A percentile compares a stretch with the other conserved stretches of the same genome.
Evolutionary conservation across 2,329 filamentous ascomycete genomes (phyloP).

Genomic region (Aureobasidium sp.): DNA sequence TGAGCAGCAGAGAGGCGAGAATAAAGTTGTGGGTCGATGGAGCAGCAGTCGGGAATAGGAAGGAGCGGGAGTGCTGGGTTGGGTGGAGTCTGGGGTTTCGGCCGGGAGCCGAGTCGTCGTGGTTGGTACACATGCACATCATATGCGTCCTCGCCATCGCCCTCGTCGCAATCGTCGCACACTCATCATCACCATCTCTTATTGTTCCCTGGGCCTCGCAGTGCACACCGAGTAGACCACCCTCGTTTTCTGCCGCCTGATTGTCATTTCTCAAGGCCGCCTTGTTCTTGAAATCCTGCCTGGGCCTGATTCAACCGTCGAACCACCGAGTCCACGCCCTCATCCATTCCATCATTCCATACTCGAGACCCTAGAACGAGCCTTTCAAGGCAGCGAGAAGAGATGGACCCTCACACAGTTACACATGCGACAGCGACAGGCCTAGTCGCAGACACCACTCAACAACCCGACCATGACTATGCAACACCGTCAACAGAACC

Average conservation of each 20-base stretch:
- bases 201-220: neutral
- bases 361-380: neutral
- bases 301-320: neutral
- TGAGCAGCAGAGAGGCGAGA: neutral
- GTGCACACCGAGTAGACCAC: neutral
- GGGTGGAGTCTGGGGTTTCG: conserved; percentile 5
- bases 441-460: too few species aligned
- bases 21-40: neutral
- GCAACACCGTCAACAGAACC: neutral
- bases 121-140: neutral
- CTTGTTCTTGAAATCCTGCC: neutral
- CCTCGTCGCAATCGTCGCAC: conserved; percentile 1
- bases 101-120: neutral
- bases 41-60: neutral
- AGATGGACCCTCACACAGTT: neutral
- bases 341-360: neutral
- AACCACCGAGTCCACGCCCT: neutral
- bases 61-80: neutral
- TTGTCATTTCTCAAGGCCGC: neutral
- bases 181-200: neutral
- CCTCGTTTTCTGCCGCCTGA: neutral
- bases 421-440: neutral
- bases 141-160: neutral
- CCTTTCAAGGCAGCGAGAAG: neutral
- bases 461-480: neutral